A percentile compares a stretch with the other conserved stretches of the same genome.
Evolutionary conservation across 1,139 yeast species (phyloP).

Genomic region (Protomyces inouyei): DNA sequence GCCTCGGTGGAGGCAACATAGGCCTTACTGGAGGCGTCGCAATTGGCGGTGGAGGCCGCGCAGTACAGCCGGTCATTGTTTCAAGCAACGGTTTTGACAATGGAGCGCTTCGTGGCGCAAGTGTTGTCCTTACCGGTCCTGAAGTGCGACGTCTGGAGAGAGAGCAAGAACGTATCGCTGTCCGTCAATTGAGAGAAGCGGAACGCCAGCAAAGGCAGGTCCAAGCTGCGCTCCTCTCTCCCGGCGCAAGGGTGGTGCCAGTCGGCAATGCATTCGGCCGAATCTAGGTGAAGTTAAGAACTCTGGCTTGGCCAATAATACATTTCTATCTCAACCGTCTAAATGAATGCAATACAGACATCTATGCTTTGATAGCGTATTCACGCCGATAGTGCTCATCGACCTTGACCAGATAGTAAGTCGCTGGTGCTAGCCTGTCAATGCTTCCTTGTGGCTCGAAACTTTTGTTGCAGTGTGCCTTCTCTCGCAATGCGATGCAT

Average conservation of each 20-base stretch:
- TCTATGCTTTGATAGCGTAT: slow-evolving; percentile 15
- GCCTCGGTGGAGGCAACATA: background rate
- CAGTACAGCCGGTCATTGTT: background rate
- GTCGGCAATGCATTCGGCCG: no score
- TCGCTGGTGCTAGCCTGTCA: slow-evolving; percentile 65
- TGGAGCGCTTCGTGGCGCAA: background rate
- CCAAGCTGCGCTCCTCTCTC: no score
- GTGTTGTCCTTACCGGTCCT: background rate
- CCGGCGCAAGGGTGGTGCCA: no score
- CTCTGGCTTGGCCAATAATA: background rate
- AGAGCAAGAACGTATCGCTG: background rate
- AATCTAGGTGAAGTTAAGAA: no score
- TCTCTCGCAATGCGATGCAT: slow-evolving; percentile 81
- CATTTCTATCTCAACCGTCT: background rate
- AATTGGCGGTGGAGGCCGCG: background rate
- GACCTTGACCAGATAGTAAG: slow-evolving; percentile 76
- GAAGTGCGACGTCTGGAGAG: background rate
- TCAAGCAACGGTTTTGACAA: no score
- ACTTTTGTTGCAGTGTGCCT: slow-evolving; percentile 73
- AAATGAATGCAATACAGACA: background rate
- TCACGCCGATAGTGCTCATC: slow-evolving; percentile 73
- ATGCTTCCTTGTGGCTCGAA: slow-evolving; percentile 74
- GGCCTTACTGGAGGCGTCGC: background rate
- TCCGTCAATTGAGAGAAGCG: no score
- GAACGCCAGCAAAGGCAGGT: no score